Conservation (phyloP, 2,329 filamentous ascomycete genomes). For the Talaromyces islandicus region DNA sequence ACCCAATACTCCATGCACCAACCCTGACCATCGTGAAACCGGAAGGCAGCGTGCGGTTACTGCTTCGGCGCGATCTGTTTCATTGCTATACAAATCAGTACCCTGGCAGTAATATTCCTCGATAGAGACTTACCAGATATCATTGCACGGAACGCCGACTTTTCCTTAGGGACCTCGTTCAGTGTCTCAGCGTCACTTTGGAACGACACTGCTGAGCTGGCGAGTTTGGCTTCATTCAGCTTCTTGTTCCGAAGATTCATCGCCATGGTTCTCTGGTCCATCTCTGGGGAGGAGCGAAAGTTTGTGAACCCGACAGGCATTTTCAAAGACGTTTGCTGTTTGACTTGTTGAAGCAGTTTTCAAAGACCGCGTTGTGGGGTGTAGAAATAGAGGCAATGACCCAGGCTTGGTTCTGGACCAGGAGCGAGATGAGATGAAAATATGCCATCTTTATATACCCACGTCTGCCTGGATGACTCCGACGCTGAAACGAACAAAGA, state of each 20-base stretch:
- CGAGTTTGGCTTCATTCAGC: neutral
- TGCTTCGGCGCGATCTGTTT: constrained; percentile 3
- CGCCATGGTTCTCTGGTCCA: constrained; percentile 1
- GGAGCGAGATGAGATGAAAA: neutral
- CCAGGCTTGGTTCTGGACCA: neutral
- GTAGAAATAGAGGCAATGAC: neutral
- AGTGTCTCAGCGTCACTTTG: constrained; percentile 6
- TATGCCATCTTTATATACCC: neutral
- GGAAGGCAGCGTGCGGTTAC: neutral
- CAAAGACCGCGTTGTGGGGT: neutral
- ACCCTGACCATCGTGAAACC: neutral
- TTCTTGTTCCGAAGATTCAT: neutral
- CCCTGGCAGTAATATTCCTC: neutral
- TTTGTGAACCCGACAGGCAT: constrained; percentile 7
- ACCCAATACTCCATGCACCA: neutral
- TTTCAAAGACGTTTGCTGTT: neutral
- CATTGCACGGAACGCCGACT: neutral
- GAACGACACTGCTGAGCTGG: constrained; percentile 5
- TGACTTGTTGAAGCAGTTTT: neutral
- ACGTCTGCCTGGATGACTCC: neutral
- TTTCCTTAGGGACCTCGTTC: neutral
- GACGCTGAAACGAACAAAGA: neutral
- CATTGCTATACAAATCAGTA: constrained; percentile 2
- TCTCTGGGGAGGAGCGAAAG: constrained; percentile 3
- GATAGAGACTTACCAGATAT: neutral